Percentiles rank a stretch among this genome's conserved stretches.
These are phyloP conservation scores for Verticillium albo-atrum DNA, from an alignment of 2,329 filamentous ascomycete species.

Conservation along the genomic window DNA sequence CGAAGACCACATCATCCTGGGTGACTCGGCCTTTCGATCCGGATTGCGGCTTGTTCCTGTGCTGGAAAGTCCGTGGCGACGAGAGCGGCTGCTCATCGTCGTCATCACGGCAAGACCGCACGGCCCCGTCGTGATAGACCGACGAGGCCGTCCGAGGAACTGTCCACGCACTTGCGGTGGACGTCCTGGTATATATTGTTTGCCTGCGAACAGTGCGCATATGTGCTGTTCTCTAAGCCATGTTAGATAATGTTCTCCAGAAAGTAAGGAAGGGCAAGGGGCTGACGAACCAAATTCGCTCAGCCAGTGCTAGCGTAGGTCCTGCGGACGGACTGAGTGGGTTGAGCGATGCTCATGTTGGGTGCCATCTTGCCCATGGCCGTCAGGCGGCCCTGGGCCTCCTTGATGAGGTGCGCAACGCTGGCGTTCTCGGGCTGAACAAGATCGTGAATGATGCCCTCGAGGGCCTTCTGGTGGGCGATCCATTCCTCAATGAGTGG, in stretches of 20 bases:
- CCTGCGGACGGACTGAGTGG: constrained; percentile 5
- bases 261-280: too few species aligned
- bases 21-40: background rate
- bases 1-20: background rate
- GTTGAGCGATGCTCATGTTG: constrained; percentile 19
- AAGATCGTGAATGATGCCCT: constrained; percentile 50
- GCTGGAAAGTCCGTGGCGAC: background rate
- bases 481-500: constrained; percentile 51
- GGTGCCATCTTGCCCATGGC: constrained; percentile 49
- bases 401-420: constrained; percentile 48
- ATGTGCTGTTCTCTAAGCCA: background rate
- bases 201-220: background rate
- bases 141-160: background rate
- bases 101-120: background rate
- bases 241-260: background rate
- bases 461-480: constrained; percentile 59
- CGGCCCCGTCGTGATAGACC: background rate
- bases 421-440: constrained; percentile 46
- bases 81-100: background rate
- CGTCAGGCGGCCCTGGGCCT: constrained; percentile 44
- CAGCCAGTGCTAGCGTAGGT: constrained; percentile 24
- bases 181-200: background rate
- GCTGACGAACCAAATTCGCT: constrained; percentile 8
- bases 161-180: background rate
- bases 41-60: background rate